These are phyloP conservation scores for Termitomyces sp. DNA, from an alignment of 768 basidiomycete genomes.

Conservation along the genomic window DNA sequence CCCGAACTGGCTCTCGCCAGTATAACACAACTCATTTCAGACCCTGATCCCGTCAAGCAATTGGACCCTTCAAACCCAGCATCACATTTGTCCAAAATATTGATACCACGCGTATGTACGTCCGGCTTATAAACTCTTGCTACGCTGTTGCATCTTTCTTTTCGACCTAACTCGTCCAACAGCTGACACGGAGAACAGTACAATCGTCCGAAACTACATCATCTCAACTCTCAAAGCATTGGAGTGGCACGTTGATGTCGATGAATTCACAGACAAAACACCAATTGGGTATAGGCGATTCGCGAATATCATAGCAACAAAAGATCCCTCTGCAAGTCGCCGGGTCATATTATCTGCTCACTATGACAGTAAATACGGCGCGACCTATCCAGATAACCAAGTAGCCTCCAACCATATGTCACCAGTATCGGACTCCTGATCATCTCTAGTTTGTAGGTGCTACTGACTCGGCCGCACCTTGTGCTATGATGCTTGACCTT, in stretches of 20 bases:
- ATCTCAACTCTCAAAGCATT: constrained; percentile 61
- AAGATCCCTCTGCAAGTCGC: constrained; percentile 78
- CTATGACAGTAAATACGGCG: constrained; percentile 89
- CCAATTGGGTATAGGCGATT: constrained; percentile 79
- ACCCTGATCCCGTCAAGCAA: constrained; percentile 61
- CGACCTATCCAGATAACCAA: constrained; percentile 65
- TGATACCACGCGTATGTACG: constrained; percentile 81
- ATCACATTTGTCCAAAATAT: constrained; percentile 75
- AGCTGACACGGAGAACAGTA: constrained; percentile 76
- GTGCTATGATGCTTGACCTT: constrained; percentile 89
- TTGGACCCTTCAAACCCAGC: constrained; percentile 58
- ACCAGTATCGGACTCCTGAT: background rate
- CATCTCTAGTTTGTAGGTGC: constrained; percentile 86
- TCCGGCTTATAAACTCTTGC: constrained; percentile 11
- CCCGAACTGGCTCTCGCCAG: constrained; percentile 43
- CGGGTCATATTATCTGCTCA: constrained; percentile 89
- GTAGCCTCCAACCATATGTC: constrained; percentile 30
- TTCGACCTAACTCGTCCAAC: constrained; percentile 2
- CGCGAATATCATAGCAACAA: constrained; percentile 92
- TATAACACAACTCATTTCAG: constrained; percentile 42
- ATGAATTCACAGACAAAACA: constrained; percentile 72
- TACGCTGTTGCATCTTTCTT: background rate
- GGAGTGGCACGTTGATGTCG: constrained; percentile 86
- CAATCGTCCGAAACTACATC: constrained; percentile 79
- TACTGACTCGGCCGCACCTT: constrained; percentile 94